Evolutionary conservation across 2,329 filamentous ascomycete species (phyloP).

Genomic region (Elsinoe australis): DNA sequence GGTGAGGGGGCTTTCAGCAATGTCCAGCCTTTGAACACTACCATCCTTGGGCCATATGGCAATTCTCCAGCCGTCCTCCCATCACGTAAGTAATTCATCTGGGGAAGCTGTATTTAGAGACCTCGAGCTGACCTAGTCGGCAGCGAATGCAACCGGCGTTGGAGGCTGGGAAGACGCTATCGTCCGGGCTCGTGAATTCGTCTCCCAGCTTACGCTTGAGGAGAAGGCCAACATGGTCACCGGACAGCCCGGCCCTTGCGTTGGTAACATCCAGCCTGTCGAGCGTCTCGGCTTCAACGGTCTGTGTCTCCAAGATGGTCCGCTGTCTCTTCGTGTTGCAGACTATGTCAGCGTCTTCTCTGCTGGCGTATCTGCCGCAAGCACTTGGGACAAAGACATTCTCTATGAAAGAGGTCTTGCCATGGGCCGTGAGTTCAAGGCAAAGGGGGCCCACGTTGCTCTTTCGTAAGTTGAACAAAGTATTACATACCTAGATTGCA

Average conservation of each 20-base stretch:
- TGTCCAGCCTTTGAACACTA: slow-evolving; percentile 18
- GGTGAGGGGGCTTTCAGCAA: slow-evolving; percentile 15
- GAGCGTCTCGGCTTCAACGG: slow-evolving; percentile 62
- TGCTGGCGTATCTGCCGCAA: slow-evolving; percentile 56
- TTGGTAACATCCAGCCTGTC: slow-evolving; percentile 68
- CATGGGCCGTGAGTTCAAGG: slow-evolving; percentile 40
- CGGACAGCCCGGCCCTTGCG: slow-evolving; percentile 43
- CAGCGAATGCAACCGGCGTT: slow-evolving; percentile 20
- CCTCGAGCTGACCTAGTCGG: not conserved
- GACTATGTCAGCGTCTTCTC: slow-evolving; percentile 72
- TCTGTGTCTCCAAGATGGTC: slow-evolving; percentile 64
- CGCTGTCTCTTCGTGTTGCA: slow-evolving; percentile 62
- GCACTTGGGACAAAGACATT: slow-evolving; percentile 48
- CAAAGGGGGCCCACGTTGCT: slow-evolving; percentile 27
- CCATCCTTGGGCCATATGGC: slow-evolving; percentile 17
- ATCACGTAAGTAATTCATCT: slow-evolving; percentile 7
- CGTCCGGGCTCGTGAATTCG: slow-evolving; percentile 10
- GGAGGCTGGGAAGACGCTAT: slow-evolving; percentile 20
- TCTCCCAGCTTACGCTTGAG: slow-evolving; percentile 17
- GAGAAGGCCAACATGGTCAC: slow-evolving; percentile 19
- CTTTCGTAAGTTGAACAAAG: slow-evolving; percentile 1
- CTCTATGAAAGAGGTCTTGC: slow-evolving; percentile 46
- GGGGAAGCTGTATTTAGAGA: not conserved
- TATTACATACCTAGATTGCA: not conserved
- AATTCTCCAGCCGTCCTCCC: slow-evolving; percentile 16